These are phyloP conservation scores for Neocallimastix lanati DNA, from an alignment of 192 early-diverging fungal genomes.

Conservation along the genomic window DNA sequence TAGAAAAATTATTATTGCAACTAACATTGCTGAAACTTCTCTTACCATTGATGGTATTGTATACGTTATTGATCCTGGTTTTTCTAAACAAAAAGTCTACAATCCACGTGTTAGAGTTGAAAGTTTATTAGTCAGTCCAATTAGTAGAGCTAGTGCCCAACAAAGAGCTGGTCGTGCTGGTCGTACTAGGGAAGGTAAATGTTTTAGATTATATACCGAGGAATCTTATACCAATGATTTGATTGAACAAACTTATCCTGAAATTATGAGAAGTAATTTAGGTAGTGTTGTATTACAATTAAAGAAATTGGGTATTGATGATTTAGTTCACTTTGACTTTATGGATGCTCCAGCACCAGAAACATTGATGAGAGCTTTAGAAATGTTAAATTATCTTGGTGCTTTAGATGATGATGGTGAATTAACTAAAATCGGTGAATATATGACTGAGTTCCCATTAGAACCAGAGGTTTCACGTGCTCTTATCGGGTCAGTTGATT, in stretches of 20 bases:
- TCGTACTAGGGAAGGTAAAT: slow-evolving; percentile 91
- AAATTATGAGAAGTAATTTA: too few relatives aligned
- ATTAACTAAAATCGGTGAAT: slow-evolving; percentile 58
- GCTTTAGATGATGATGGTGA: slow-evolving; percentile 91
- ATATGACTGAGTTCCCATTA: slow-evolving; percentile 93
- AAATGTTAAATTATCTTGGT: slow-evolving; percentile 87
- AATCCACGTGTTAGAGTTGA: slow-evolving; percentile 95
- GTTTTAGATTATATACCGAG: slow-evolving; percentile 95
- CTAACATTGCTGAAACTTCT: slow-evolving; percentile 95
- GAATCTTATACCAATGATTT: slow-evolving; percentile 82
- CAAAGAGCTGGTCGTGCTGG: slow-evolving; percentile 97
- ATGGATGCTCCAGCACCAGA: slow-evolving; percentile 99
- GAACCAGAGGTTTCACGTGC: slow-evolving; percentile 90
- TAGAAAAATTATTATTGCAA: slow-evolving; percentile 88
- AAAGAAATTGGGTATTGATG: too few relatives aligned
- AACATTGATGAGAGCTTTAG: slow-evolving; percentile 92
- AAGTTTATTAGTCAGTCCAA: slow-evolving; percentile 82
- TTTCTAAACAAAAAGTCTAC: slow-evolving; percentile 97
- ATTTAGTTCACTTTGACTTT: slow-evolving; percentile 97
- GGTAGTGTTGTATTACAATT: too few relatives aligned
- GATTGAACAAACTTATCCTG: slow-evolving; percentile 84
- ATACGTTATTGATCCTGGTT: too few relatives aligned
- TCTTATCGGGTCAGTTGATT: slow-evolving; percentile 68
- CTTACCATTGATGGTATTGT: too few relatives aligned
- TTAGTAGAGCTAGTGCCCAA: slow-evolving; percentile 85